Conservation (phyloP, 192 early-diverging fungal species). For the Rhizophagus clarus region DNA sequence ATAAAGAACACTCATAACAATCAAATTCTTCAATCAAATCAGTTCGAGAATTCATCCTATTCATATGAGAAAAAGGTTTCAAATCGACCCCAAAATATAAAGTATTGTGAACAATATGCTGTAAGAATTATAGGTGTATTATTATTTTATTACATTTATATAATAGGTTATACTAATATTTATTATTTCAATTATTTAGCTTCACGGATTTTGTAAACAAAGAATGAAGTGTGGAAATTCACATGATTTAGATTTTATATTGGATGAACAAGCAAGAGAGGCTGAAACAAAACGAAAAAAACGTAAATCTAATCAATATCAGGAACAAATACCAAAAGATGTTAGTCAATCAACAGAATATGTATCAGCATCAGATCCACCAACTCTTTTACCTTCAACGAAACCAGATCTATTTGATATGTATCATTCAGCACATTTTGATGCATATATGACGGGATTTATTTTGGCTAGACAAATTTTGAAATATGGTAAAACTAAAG, state of each 20-base stretch:
- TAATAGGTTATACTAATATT: constrained; percentile 4
- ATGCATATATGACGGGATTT: constrained; percentile 97
- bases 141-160: too few species aligned
- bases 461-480: constrained; percentile 70
- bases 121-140: constrained; percentile 48
- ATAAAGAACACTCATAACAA: not conserved
- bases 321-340: constrained; percentile 14
- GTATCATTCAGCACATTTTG: constrained; percentile 91
- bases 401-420: constrained; percentile 42
- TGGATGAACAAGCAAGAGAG: constrained; percentile 67
- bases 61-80: not conserved
- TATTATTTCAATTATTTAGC: constrained; percentile 43
- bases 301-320: constrained; percentile 28
- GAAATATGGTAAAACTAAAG: constrained; percentile 26
- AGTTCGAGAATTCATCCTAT: not conserved
- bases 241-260: constrained; percentile 87
- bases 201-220: constrained; percentile 76
- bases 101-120: constrained; percentile 84
- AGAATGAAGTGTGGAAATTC: constrained; percentile 68
- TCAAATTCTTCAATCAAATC: not conserved
- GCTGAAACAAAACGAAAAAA: constrained; percentile 43
- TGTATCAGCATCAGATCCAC: constrained; percentile 12
- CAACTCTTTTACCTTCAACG: constrained; percentile 12
- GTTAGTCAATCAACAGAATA: constrained; percentile 10
- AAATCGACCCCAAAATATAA: constrained; percentile 33